Base-by-base conservation (phyloP, 495 filamentous ascomycete genomes). In the Podospora bellae-mahoneyi region DNA sequence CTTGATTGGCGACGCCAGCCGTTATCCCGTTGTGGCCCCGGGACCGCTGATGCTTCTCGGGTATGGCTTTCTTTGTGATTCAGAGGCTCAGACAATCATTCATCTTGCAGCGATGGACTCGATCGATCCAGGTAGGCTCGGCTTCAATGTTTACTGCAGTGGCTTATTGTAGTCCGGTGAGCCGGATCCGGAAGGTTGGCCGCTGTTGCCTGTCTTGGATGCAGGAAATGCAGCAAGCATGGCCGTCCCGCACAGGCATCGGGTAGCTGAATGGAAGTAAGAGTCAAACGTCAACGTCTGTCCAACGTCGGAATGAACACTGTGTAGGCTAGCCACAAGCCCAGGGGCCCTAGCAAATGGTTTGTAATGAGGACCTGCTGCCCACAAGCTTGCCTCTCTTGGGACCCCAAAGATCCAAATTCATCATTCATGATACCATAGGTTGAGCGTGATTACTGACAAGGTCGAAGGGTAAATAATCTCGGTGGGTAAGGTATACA, bases 71-170 rank as follows among this genome's bases (percentile, higher is more conserved):
- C 23, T 20, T 61, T 27, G 39, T 60, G 30, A 27, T 16, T n/a
- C 56, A 64, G 27, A 56, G 27, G 62, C 39, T 65, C 23, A 55
- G 54, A 64, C 26, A 15, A 60, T 60, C 15, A 9, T n/a, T 44
- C 15, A 69, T 69, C 68, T 69, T 66, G 68, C 68, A 69, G 68
- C 53, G 57, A 65, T 54, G 26, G 44, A 60, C 13, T 20, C 59
- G 67, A 66, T 66, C 67, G 23, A 27, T n/a, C 20, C 58, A 44
- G 27, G 18, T 65, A 7, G 3, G 32, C 7, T 30, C 13, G 5
- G 3, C 16, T 54, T 48, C 39, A 5, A 13, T 18, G 30, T 32
- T 44, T 66, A 56, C 64, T 57, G 34, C 28, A 19, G 48, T 60
- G 28, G 30, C 63, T 60, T 23, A 62, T 62, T 6, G 16, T 15